Conservation (phyloP, 352 stramenopile species). For the Aphanomyces euteiches region DNA sequence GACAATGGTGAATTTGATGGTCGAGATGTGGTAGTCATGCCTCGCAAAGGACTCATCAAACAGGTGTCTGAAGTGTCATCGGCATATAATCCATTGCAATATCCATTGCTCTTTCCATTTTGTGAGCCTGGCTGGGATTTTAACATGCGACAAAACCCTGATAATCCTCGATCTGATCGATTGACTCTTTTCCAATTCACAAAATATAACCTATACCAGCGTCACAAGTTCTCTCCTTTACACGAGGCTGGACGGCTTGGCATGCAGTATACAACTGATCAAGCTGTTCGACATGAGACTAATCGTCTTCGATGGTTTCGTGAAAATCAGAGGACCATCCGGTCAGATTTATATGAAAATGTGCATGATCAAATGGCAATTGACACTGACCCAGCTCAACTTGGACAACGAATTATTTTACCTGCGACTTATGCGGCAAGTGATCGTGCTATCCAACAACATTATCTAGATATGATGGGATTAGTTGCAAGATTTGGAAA, state of each 20-base stretch:
- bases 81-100: background rate
- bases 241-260: background rate
- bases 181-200: background rate
- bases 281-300: background rate
- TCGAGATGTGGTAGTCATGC: background rate
- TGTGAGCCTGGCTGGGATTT: background rate
- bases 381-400: conserved; percentile 1
- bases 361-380: conserved; percentile 17
- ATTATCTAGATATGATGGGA: conserved; percentile 32
- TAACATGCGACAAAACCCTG: background rate
- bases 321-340: conserved; percentile 16
- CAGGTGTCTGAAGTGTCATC: background rate
- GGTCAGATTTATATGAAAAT: conserved; percentile 26
- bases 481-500: conserved; percentile 35
- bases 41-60: background rate
- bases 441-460: background rate
- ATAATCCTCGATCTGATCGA: background rate
- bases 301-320: background rate
- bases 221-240: background rate
- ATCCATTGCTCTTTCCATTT: background rate
- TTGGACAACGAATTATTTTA: background rate
- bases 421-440: background rate
- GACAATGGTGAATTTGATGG: background rate
- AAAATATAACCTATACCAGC: background rate
- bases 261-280: background rate